Percentiles rank a stretch among this genome's conserved stretches.
These are phyloP conservation scores for Centaurea solstitialis DNA, from an alignment of 129 eudicot genomes.

Conservation along the genomic window DNA sequence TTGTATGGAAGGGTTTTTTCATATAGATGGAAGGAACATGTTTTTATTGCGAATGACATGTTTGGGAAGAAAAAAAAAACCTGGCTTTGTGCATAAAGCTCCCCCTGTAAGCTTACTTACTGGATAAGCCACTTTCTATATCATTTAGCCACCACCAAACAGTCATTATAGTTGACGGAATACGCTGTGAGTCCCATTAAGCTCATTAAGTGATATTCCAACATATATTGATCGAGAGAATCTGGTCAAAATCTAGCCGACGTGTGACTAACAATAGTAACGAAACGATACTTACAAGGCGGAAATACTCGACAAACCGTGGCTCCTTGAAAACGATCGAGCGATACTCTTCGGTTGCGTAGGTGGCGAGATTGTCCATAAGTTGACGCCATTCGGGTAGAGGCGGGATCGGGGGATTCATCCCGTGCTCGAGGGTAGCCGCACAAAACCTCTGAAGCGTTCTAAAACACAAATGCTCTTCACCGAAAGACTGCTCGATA, in stretches of 20 bases:
- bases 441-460: slow-evolving; percentile 94
- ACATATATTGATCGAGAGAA: too few relatives aligned
- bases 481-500: slow-evolving; percentile 96
- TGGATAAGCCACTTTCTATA: too few relatives aligned
- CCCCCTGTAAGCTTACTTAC: too few relatives aligned
- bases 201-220: neutral
- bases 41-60: too few relatives aligned
- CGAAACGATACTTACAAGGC: slow-evolving; percentile 58
- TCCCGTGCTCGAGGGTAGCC: slow-evolving; percentile 96
- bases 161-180: too few relatives aligned
- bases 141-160: too few relatives aligned
- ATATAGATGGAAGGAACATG: too few relatives aligned
- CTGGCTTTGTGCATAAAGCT: too few relatives aligned
- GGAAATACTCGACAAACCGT: slow-evolving; percentile 96
- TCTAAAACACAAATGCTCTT: slow-evolving; percentile 92
- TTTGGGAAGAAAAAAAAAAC: too few relatives aligned
- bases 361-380: slow-evolving; percentile 74
- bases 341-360: slow-evolving; percentile 83
- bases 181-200: too few relatives aligned
- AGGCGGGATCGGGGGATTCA: slow-evolving; percentile 87
- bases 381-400: slow-evolving; percentile 94
- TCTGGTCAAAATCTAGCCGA: neutral
- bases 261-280: neutral
- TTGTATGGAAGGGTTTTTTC: too few relatives aligned
- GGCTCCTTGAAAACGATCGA: slow-evolving; percentile 89